Evolutionary conservation across 495 filamentous ascomycete species (phyloP).

Genomic region (Opeltia flavorubescens): DNA sequence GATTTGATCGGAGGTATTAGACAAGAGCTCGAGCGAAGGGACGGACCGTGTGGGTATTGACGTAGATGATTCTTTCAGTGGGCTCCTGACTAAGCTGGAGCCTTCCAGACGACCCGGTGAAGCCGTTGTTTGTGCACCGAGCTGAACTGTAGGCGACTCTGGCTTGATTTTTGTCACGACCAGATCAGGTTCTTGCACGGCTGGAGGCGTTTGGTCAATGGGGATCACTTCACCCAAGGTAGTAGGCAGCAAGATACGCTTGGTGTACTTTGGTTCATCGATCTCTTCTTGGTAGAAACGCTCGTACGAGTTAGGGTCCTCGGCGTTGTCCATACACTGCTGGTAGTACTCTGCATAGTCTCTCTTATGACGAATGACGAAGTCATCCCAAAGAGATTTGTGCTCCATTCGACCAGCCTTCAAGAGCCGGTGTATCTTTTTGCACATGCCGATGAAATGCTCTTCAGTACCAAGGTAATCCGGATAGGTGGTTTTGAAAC

Average conservation of each 20-base stretch:
- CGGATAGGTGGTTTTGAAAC: constrained; percentile 43
- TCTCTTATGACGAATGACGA: constrained; percentile 36
- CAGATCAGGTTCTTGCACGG: background rate
- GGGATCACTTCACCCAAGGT: constrained; percentile 8
- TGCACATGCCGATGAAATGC: constrained; percentile 41
- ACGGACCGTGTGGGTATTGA: too few relatives aligned
- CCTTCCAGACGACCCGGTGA: background rate
- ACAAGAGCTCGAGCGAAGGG: too few relatives aligned
- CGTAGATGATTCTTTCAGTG: too few relatives aligned
- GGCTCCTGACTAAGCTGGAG: background rate
- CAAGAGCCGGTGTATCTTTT: constrained; percentile 36
- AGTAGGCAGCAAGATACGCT: constrained; percentile 6
- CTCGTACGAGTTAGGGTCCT: constrained; percentile 14
- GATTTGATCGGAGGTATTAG: too few relatives aligned
- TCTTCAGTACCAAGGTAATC: constrained; percentile 35
- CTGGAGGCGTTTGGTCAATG: background rate
- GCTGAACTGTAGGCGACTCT: background rate
- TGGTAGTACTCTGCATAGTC: constrained; percentile 25
- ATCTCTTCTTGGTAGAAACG: constrained; percentile 11
- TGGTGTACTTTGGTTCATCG: constrained; percentile 8
- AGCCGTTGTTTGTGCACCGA: background rate
- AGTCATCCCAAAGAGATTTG: constrained; percentile 53
- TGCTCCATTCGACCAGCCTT: constrained; percentile 25
- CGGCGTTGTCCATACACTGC: constrained; percentile 14
- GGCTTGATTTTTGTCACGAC: background rate